phyloP scores from a whole-genome alignment of 2,329 filamentous ascomycete species.

The Verticillium nonalfalfae region DNA sequence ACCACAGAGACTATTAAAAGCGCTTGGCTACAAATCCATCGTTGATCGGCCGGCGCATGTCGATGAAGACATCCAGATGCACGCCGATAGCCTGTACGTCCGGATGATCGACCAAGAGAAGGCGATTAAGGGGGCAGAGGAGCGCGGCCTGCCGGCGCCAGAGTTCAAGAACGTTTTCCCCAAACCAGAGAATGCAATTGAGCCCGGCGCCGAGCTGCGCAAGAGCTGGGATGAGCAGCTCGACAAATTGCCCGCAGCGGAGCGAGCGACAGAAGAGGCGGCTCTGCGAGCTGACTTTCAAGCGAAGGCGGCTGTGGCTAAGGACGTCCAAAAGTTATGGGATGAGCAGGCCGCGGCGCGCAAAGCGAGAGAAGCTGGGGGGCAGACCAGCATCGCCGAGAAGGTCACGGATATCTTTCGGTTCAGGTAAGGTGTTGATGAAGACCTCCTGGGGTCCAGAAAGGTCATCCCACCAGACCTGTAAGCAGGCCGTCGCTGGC shows the following conservation, averaged over 20 bases:
- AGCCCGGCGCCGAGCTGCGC: constrained; percentile 38
- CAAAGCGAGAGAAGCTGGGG: constrained; percentile 49
- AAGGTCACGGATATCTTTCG: constrained; percentile 20
- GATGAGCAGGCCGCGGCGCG: constrained; percentile 48
- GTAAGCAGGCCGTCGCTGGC: no score
- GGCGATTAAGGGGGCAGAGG: constrained; percentile 62
- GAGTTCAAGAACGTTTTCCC: constrained; percentile 52
- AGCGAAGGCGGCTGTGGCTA: constrained; percentile 53
- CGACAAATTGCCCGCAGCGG: constrained; percentile 49
- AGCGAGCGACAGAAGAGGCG: constrained; percentile 56
- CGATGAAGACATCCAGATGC: constrained; percentile 90
- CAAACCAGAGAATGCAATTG: constrained; percentile 14
- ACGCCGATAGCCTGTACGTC: constrained; percentile 86
- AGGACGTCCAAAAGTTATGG: constrained; percentile 47
- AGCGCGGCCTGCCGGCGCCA: constrained; percentile 51
- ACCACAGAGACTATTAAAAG: constrained; percentile 73
- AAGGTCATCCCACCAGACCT: no score
- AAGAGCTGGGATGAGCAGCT: constrained; percentile 47
- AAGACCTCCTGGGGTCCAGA: no score
- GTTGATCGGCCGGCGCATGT: constrained; percentile 57
- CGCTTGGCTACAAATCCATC: constrained; percentile 75
- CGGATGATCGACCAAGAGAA: constrained; percentile 79
- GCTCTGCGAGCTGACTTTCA: constrained; percentile 57
- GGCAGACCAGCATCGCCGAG: constrained; percentile 38
- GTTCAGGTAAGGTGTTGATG: neutral